Evolutionary conservation across 2,329 filamentous ascomycete genomes (phyloP).

Genomic region (Thermothelomyces thermophilus): DNA sequence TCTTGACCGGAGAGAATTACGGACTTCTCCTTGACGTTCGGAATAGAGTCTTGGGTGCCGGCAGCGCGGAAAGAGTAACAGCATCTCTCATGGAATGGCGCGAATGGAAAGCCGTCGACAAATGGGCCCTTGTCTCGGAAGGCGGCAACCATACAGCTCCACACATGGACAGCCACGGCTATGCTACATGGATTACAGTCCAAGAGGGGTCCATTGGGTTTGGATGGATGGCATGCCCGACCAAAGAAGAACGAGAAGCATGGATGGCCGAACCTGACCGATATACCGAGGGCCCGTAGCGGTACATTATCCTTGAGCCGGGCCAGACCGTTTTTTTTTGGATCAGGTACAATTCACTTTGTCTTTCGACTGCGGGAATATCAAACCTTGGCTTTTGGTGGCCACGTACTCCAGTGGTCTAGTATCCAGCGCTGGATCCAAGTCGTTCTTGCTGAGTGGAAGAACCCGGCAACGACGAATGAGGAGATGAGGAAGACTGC

Average conservation of each 20-base stretch:
- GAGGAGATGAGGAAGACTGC: background rate
- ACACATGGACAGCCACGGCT: conserved; percentile 31
- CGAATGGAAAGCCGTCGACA: conserved; percentile 29
- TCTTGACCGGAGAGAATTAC: conserved; percentile 27
- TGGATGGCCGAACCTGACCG: conserved; percentile 26
- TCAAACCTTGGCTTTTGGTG: conserved; percentile 26
- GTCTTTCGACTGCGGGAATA: conserved; percentile 27
- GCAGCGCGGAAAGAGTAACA: conserved; percentile 25
- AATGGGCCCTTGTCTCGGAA: conserved; percentile 31
- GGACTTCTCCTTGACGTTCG: conserved; percentile 27
- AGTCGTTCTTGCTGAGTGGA: background rate
- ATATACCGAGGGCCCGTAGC: conserved; percentile 27
- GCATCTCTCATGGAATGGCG: conserved; percentile 28
- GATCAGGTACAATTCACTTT: conserved; percentile 31
- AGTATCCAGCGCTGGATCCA: background rate
- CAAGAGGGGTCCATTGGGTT: background rate
- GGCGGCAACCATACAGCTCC: conserved; percentile 31
- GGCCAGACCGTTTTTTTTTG: conserved; percentile 32
- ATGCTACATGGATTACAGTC: conserved; percentile 21
- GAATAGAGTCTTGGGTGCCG: conserved; percentile 32
- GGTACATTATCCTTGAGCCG: conserved; percentile 29
- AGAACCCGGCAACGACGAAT: background rate
- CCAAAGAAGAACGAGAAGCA: conserved; percentile 21
- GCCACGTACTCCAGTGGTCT: conserved; percentile 1
- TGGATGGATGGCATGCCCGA: conserved; percentile 28